phyloP scores from a whole-genome alignment of 805 yeast genomes.

The Yamadazyma ubonensis region DNA sequence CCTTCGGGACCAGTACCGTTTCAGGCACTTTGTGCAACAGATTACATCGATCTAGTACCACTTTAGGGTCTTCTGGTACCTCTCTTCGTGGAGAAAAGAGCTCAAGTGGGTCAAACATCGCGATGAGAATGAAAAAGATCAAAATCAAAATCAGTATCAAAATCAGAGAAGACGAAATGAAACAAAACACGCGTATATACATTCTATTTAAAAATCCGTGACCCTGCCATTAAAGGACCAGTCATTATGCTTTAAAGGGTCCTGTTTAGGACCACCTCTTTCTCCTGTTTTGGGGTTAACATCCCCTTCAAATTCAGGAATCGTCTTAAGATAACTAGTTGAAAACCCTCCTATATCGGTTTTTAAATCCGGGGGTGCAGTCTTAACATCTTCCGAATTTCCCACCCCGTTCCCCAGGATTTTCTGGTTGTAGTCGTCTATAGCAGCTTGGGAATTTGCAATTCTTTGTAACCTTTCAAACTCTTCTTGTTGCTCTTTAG shows the following conservation, averaged over 20 bases:
- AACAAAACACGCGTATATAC: not conserved
- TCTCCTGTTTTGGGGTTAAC: constrained; percentile 93
- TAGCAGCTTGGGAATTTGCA: constrained; percentile 76
- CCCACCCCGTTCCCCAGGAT: constrained; percentile 31
- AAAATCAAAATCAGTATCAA: not conserved
- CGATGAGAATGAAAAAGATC: not conserved
- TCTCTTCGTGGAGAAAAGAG: constrained; percentile 43
- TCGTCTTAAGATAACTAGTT: constrained; percentile 69
- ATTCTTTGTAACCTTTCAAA: constrained; percentile 81
- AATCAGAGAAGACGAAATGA: not conserved
- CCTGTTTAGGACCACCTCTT: constrained; percentile 96
- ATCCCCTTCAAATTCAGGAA: constrained; percentile 95
- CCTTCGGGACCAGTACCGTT: not conserved
- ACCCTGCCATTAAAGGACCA: constrained; percentile 96
- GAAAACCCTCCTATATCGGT: constrained; percentile 64
- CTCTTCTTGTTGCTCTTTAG: constrained; percentile 82
- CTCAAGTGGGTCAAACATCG: constrained; percentile 29
- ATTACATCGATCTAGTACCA: too few species aligned
- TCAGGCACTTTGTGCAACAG: too few species aligned
- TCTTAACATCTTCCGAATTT: constrained; percentile 2
- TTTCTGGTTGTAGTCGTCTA: constrained; percentile 66
- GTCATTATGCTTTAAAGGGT: constrained; percentile 78
- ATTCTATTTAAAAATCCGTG: constrained; percentile 69
- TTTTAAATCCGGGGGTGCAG: constrained; percentile 29
- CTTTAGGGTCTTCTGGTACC: too few species aligned